Conservation (phyloP, 352 stramenopile species). For the Globisporangium alternatum region DNA sequence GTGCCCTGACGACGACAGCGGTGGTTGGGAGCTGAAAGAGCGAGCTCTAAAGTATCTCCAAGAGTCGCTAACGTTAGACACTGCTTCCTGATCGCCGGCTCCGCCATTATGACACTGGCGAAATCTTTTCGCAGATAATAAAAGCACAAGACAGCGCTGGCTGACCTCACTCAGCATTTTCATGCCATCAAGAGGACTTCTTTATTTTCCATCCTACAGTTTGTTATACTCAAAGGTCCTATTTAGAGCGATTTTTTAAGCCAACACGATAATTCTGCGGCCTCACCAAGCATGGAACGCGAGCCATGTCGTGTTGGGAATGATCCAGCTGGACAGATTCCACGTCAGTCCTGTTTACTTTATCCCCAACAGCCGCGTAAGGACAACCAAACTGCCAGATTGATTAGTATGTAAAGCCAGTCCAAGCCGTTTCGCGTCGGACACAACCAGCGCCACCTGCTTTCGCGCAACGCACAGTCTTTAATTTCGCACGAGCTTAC, state of each 20-base stretch:
- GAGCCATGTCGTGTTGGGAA: too few species aligned
- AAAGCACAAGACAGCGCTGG: background rate
- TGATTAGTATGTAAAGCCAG: constrained; percentile 8
- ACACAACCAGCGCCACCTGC: constrained; percentile 1
- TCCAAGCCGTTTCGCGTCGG: background rate
- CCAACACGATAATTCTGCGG: background rate
- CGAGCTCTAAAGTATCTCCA: constrained; percentile 8
- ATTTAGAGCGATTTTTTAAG: background rate
- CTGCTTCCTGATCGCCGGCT: background rate
- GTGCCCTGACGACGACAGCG: background rate
- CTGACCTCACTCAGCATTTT: background rate
- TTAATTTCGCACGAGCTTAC: background rate
- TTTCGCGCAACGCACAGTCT: background rate
- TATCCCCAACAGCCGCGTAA: background rate
- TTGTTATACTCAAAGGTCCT: background rate
- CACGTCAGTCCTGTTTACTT: background rate
- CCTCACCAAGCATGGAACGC: background rate
- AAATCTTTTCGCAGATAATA: constrained; percentile 4
- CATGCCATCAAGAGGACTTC: too few species aligned
- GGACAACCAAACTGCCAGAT: background rate
- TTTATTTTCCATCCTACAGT: background rate
- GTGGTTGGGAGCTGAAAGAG: background rate
- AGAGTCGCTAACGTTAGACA: background rate
- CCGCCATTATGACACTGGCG: background rate
- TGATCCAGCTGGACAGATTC: background rate